Conservation (phyloP, 805 yeast genomes). For the Saccharomyces cerevisiae region DNA sequence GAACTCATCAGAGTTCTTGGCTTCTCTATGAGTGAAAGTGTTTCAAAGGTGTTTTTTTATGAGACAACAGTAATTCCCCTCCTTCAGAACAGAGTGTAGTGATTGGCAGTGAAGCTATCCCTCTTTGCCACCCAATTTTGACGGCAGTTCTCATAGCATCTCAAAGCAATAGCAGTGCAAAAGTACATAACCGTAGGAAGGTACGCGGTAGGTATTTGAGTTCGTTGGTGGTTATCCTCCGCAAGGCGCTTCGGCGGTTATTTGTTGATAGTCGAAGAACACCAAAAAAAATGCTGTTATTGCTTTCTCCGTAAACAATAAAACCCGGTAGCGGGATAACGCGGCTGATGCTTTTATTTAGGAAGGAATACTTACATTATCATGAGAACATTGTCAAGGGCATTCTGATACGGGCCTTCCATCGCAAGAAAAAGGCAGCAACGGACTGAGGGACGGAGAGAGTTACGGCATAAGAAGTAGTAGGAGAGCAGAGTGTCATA, state of each 20-base stretch:
- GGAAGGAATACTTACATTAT: neutral
- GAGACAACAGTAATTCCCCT: neutral
- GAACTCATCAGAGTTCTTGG: neutral
- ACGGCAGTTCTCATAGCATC: too few relatives aligned
- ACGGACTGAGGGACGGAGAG: too few relatives aligned
- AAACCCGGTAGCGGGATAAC: neutral
- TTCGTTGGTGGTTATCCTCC: neutral
- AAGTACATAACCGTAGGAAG: too few relatives aligned
- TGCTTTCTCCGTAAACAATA: neutral
- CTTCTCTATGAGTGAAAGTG: neutral
- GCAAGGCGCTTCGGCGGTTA: neutral
- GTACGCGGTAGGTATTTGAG: neutral
- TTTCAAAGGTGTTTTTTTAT: neutral
- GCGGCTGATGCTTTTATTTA: neutral
- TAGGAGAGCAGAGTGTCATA: neutral
- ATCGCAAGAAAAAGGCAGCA: neutral
- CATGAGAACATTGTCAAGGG: too few relatives aligned
- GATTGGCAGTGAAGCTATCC: too few relatives aligned
- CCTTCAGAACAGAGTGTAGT: too few relatives aligned
- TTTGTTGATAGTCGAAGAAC: neutral
- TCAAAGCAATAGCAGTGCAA: too few relatives aligned
- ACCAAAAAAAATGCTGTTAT: neutral
- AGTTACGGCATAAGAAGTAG: neutral
- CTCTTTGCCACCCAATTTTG: too few relatives aligned
- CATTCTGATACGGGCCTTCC: too few relatives aligned